These are phyloP conservation scores for Pholiota adiposa DNA, from an alignment of 1,284 basidiomycete species.

Conservation along the genomic window DNA sequence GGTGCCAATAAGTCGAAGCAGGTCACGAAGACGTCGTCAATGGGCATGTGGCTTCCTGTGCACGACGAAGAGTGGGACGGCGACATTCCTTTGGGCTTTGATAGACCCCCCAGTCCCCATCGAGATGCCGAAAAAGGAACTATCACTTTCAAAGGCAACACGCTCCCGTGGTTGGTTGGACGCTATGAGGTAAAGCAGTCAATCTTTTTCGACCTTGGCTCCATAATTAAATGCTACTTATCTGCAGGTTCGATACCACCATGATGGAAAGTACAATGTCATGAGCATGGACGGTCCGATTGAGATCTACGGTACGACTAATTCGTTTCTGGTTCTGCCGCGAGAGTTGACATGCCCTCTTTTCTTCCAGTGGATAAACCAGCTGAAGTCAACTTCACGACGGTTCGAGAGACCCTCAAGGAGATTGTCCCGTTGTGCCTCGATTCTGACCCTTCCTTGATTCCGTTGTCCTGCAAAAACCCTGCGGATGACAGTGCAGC, in stretches of 20 bases:
- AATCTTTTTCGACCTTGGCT: conserved; percentile 1
- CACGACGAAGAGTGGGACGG: conserved; percentile 94
- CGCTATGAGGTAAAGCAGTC: conserved; percentile 76
- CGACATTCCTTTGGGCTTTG: conserved; percentile 67
- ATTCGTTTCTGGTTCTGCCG: conserved; percentile 5
- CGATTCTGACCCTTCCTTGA: conserved; percentile 81
- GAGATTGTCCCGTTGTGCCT: conserved; percentile 86
- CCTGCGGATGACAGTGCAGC: conserved; percentile 18
- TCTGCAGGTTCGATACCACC: conserved; percentile 78
- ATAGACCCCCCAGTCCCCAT: conserved; percentile 38
- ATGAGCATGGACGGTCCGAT: conserved; percentile 84
- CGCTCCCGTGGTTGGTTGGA: conserved; percentile 87
- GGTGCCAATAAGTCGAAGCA: conserved; percentile 84
- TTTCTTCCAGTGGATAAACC: conserved; percentile 66
- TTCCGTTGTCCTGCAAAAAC: conserved; percentile 73
- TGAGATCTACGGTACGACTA: conserved; percentile 81
- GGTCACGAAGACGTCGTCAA: conserved; percentile 85
- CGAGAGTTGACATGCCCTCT: conserved; percentile 12
- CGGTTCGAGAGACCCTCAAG: conserved; percentile 69
- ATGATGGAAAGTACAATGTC: conserved; percentile 96
- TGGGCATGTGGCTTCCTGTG: conserved; percentile 93
- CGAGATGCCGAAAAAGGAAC: conserved; percentile 62
- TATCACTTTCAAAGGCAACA: conserved; percentile 79
- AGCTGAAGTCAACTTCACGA: conserved; percentile 59
- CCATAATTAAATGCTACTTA: conserved; percentile 9